A percentile compares a stretch with the other conserved stretches of the same genome.
These are phyloP conservation scores for Mycosarcoma mackinlayi DNA, from an alignment of 1,284 basidiomycete species.

Conservation along the genomic window DNA sequence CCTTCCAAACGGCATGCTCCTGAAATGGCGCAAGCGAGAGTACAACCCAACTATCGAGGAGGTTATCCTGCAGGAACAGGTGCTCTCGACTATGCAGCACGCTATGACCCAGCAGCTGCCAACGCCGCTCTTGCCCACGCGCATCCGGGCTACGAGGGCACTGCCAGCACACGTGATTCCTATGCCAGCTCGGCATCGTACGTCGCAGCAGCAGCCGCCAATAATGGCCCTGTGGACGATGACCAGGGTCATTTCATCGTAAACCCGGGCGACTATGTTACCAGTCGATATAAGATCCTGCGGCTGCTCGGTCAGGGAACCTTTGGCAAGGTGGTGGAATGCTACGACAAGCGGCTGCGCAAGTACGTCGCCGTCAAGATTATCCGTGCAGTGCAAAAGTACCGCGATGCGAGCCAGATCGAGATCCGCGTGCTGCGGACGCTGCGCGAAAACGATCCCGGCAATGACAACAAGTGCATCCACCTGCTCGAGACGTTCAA, in stretches of 20 bases:
- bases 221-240: slow-evolving; percentile 64
- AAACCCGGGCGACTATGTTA: slow-evolving; percentile 63
- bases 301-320: slow-evolving; percentile 94
- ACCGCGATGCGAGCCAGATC: slow-evolving; percentile 98
- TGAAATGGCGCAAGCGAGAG: slow-evolving; percentile 30
- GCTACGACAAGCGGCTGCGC: slow-evolving; percentile 77
- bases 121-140: slow-evolving; percentile 29
- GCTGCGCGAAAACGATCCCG: slow-evolving; percentile 88
- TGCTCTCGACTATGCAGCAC: slow-evolving; percentile 42
- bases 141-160: slow-evolving; percentile 42
- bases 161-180: slow-evolving; percentile 43
- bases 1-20: slow-evolving; percentile 33
- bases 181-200: slow-evolving; percentile 50
- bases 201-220: slow-evolving; percentile 35
- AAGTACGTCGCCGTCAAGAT: slow-evolving; percentile 96
- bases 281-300: slow-evolving; percentile 75
- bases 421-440: slow-evolving; percentile 94
- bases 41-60: slow-evolving; percentile 46
- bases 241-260: slow-evolving; percentile 70
- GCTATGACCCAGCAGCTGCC: slow-evolving; percentile 32
- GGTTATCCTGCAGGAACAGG: slow-evolving; percentile 47
- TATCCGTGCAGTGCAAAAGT: slow-evolving; percentile 73
- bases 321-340: slow-evolving; percentile 98
- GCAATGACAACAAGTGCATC: slow-evolving; percentile 95
- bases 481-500: slow-evolving; percentile 95